Percentiles rank a stretch among this genome's conserved stretches.
phyloP scores from a whole-genome alignment of 495 filamentous ascomycete species.

The Pyrenula aspistea region DNA sequence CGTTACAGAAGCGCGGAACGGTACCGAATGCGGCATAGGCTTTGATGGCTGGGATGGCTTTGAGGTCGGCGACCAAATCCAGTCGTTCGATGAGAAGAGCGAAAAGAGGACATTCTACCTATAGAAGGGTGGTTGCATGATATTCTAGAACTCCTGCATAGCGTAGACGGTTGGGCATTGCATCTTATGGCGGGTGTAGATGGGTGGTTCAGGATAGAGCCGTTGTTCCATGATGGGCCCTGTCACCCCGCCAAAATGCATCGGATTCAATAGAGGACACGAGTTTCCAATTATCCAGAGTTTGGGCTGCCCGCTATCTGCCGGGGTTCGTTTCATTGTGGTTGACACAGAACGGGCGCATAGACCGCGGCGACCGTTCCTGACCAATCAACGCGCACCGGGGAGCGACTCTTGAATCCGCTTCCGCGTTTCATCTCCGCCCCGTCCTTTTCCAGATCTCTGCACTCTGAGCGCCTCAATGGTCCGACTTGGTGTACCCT shows the following conservation, averaged over 20 bases:
- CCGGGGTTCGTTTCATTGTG: not conserved
- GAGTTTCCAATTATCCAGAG: not conserved
- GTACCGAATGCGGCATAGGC: constrained; percentile 79
- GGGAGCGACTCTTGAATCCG: not conserved
- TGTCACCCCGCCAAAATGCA: not conserved
- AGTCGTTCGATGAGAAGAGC: constrained; percentile 66
- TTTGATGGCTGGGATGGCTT: constrained; percentile 74
- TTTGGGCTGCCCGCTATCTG: not conserved
- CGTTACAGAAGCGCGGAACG: constrained; percentile 77
- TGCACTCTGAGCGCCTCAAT: not conserved
- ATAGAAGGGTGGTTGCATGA: not conserved
- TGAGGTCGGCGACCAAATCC: constrained; percentile 69
- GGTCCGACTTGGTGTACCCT: not conserved
- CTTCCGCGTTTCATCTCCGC: not conserved
- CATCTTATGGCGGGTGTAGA: not conserved
- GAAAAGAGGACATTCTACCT: constrained; percentile 51
- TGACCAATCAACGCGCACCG: not conserved
- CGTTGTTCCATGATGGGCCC: not conserved
- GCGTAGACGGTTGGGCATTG: not conserved
- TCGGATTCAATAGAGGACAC: not conserved
- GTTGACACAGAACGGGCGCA: not conserved
- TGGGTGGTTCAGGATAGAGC: not conserved
- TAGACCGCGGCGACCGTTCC: not conserved
- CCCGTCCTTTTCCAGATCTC: not conserved
- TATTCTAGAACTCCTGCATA: not conserved